Conservation (phyloP, 176 grass and related monocot species). For the Thalia dealbata region DNA sequence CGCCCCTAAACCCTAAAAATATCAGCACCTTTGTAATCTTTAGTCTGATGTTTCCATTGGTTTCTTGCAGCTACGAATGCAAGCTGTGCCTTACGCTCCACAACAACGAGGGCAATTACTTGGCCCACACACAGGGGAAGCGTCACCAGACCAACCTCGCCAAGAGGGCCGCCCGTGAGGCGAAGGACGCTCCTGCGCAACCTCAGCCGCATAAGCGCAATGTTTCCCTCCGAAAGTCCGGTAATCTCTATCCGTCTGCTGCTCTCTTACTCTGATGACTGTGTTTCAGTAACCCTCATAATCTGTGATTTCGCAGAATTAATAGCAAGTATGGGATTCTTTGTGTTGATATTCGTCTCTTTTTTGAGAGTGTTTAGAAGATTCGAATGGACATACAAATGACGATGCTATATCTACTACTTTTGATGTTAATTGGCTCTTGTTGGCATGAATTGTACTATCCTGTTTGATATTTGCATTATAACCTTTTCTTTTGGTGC, state of each 20-base stretch:
- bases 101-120: slow-evolving; percentile 98
- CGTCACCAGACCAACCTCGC: slow-evolving; percentile 95
- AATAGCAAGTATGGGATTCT: background rate
- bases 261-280: too few species aligned
- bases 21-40: slow-evolving; percentile 17
- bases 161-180: slow-evolving; percentile 88
- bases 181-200: slow-evolving; percentile 79
- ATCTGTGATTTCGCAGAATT: background rate
- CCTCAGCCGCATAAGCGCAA: slow-evolving; percentile 98
- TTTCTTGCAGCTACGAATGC: slow-evolving; percentile 65
- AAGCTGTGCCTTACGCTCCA: slow-evolving; percentile 91
- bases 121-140: slow-evolving; percentile 95
- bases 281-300: background rate
- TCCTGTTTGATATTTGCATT: too few species aligned
- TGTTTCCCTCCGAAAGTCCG: slow-evolving; percentile 62
- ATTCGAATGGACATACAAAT: background rate
- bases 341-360: too few species aligned
- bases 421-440: too few species aligned
- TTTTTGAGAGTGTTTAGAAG: too few species aligned
- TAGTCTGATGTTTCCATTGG: background rate
- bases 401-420: background rate
- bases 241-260: slow-evolving; percentile 1
- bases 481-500: too few species aligned
- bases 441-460: too few species aligned
- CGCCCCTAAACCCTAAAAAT: slow-evolving; percentile 6